Percentiles rank a stretch among this genome's conserved stretches.
These are phyloP conservation scores for Boletus rubroflammeus DNA, from an alignment of 768 basidiomycete genomes.

Conservation along the genomic window DNA sequence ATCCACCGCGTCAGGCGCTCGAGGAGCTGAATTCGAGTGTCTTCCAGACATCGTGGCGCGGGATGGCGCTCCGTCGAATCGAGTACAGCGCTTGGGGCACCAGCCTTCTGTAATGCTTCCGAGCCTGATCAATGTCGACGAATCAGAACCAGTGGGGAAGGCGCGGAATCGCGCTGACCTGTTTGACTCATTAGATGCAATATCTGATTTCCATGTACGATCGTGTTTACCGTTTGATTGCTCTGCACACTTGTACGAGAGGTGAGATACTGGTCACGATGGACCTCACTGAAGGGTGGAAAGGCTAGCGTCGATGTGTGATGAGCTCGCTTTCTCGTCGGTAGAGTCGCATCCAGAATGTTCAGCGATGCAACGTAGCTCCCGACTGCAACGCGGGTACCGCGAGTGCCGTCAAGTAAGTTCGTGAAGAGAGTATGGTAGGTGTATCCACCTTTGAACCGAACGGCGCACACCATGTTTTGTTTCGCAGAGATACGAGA, in stretches of 20 bases:
- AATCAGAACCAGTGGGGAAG: background rate
- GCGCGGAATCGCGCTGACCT: background rate
- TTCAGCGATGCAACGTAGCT: slow-evolving; percentile 1
- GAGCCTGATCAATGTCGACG: background rate
- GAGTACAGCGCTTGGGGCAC: slow-evolving; percentile 8
- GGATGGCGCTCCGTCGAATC: slow-evolving; percentile 12
- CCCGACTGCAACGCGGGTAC: slow-evolving; percentile 12
- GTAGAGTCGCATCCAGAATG: slow-evolving; percentile 8
- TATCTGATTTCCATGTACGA: slow-evolving; percentile 18
- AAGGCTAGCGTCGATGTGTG: slow-evolving; percentile 13
- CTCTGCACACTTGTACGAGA: slow-evolving; percentile 6
- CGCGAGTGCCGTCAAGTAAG: slow-evolving; percentile 8
- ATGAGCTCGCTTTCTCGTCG: background rate
- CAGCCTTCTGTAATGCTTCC: slow-evolving; percentile 8
- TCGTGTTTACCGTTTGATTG: slow-evolving; percentile 11
- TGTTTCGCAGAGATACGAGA: background rate
- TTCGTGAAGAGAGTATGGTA: background rate
- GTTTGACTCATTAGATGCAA: slow-evolving; percentile 1
- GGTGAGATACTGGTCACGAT: slow-evolving; percentile 10
- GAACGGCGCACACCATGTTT: background rate
- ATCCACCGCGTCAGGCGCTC: slow-evolving; percentile 5
- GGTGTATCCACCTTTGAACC: background rate
- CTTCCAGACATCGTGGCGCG: background rate
- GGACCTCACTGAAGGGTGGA: slow-evolving; percentile 19
- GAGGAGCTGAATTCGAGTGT: background rate